Percentiles rank a stretch among this genome's conserved stretches.
phyloP scores from a whole-genome alignment of 1,139 yeast species.

The Lizanozyma gosingica region DNA sequence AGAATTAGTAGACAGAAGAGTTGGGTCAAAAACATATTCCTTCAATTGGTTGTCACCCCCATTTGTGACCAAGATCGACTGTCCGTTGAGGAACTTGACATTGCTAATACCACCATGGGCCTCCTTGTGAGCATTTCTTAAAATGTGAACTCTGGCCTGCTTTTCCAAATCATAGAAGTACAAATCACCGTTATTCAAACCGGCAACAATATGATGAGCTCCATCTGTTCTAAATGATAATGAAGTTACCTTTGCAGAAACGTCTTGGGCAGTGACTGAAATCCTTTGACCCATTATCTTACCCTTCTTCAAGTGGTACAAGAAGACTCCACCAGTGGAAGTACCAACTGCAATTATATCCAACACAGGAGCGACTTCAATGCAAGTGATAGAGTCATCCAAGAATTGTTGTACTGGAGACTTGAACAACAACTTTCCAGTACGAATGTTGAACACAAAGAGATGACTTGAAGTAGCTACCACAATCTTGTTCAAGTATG shows the following conservation, averaged over 20 bases:
- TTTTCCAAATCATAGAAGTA: conserved; percentile 76
- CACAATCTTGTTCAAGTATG: conserved; percentile 82
- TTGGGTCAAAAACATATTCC: conserved; percentile 91
- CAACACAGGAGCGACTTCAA: conserved; percentile 79
- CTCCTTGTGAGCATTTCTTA: conserved; percentile 68
- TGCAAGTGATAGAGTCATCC: conserved; percentile 42
- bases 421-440: conserved; percentile 64
- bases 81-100: conserved; percentile 78
- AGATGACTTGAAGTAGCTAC: conserved; percentile 62
- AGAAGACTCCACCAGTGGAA: conserved; percentile 51
- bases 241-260: conserved; percentile 46
- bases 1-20: conserved; percentile 57
- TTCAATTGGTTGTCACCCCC: conserved; percentile 90
- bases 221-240: conserved; percentile 93
- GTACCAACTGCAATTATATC: conserved; percentile 80
- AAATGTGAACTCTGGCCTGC: conserved; percentile 63
- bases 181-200: conserved; percentile 72
- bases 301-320: conserved; percentile 67
- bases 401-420: conserved; percentile 42
- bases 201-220: conserved; percentile 72
- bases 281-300: conserved; percentile 42
- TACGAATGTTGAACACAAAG: conserved; percentile 62
- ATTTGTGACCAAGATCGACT: conserved; percentile 81
- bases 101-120: conserved; percentile 73
- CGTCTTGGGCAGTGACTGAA: conserved; percentile 47